Percentiles rank a stretch among this genome's conserved stretches.
phyloP scores from a whole-genome alignment of 208 protist species.

The Kentomonas sorsogonicus region DNA sequence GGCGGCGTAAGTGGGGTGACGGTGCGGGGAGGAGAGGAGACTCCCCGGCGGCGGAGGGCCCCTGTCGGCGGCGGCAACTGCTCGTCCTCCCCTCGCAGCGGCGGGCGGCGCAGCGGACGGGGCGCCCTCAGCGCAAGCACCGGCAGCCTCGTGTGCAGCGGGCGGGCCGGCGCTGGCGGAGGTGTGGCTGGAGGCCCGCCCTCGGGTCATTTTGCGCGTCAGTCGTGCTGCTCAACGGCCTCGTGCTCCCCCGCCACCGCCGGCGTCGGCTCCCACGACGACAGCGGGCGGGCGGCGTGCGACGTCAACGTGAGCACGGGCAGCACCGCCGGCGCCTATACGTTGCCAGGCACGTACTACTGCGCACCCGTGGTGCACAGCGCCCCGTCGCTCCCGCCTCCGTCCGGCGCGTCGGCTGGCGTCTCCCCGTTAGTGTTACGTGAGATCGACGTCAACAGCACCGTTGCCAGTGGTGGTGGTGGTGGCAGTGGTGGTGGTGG shows the following conservation, averaged over 20 bases:
- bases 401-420: neutral
- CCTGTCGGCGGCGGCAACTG: neutral
- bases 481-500: no score
- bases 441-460: no score
- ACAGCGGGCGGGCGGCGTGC: neutral
- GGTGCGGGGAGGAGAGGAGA: no score
- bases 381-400: neutral
- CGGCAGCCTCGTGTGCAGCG: neutral
- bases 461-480: no score
- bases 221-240: neutral
- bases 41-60: no score
- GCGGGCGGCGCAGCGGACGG: no score
- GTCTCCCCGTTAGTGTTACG: no score
- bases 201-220: neutral
- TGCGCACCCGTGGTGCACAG: neutral
- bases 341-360: neutral
- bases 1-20: no score
- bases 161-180: no score
- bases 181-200: no score
- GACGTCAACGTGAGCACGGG: neutral
- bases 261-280: no score
- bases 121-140: no score
- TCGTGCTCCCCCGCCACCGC: neutral
- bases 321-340: neutral
- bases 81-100: neutral